A percentile compares a stretch with the other conserved stretches of the same genome.
phyloP scores from a whole-genome alignment of 2,329 filamentous ascomycete genomes.

The Acrodontium crateriforme region DNA sequence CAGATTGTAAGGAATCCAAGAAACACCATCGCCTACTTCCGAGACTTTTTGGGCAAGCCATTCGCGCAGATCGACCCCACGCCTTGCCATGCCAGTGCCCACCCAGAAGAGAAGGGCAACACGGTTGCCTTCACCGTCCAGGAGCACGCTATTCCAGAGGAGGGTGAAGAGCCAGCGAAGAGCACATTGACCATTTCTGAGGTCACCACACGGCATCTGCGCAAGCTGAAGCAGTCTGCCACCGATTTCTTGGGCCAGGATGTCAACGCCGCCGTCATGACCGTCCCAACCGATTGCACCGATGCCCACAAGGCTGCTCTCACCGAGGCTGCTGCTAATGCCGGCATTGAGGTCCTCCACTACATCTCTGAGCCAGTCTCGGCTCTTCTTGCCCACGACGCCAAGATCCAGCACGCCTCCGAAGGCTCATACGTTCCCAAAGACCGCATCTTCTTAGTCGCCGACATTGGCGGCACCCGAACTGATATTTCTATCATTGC shows the following conservation, averaged over 20 bases:
- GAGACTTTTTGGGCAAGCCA: slow-evolving; percentile 83
- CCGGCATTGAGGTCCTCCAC: slow-evolving; percentile 80
- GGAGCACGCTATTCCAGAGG: slow-evolving; percentile 43
- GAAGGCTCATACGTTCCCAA: slow-evolving; percentile 52
- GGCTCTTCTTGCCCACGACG: slow-evolving; percentile 81
- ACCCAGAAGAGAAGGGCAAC: slow-evolving; percentile 62
- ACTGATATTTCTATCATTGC: slow-evolving; percentile 85
- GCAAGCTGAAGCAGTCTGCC: slow-evolving; percentile 67
- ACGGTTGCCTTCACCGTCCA: slow-evolving; percentile 66
- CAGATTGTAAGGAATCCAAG: slow-evolving; percentile 83
- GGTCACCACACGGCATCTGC: slow-evolving; percentile 70
- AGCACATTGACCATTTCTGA: slow-evolving; percentile 68
- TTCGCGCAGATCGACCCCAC: slow-evolving; percentile 96
- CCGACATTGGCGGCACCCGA: slow-evolving; percentile 82
- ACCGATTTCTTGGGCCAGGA: slow-evolving; percentile 85
- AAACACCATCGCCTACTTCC: slow-evolving; percentile 92
- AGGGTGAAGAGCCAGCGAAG: slow-evolving; percentile 35
- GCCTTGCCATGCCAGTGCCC: slow-evolving; percentile 83
- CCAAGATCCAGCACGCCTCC: slow-evolving; percentile 35
- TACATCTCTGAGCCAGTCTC: slow-evolving; percentile 85
- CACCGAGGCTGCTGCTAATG: slow-evolving; percentile 60
- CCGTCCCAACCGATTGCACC: slow-evolving; percentile 83
- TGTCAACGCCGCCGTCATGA: slow-evolving; percentile 89
- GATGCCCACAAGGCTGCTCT: slow-evolving; percentile 78
- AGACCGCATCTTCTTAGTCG: slow-evolving; percentile 86